Evolutionary conservation across 2,329 filamentous ascomycete genomes (phyloP), one percentile per base, ranked within the genome.

Genomic region (Pyrenochaeta sp.): DNA sequence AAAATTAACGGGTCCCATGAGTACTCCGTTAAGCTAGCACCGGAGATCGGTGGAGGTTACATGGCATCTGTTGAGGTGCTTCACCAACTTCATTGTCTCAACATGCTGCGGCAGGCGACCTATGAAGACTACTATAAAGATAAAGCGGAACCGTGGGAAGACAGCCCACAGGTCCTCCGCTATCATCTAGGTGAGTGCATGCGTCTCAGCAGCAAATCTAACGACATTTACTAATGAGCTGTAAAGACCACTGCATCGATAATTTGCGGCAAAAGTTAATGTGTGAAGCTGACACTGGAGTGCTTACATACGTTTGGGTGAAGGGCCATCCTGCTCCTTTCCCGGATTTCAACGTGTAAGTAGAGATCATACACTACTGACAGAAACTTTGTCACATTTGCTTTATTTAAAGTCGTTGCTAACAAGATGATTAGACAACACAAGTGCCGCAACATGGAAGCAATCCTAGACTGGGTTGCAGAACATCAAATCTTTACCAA

Each of bases 301-400:
- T 61, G n/a, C 50, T 58, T 19, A 57, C 58, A 27, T 61, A 58
- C 36, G 50, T 34, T 40, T 61, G 58, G 58, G 24, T 58, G 30
- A 55, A 61, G 34, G 47, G 48, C 12, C 49, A 53, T 30, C 30
- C 49, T 25, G 46, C 43, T 28, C 58, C 58, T 3, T 50, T 57
- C 15, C 58, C 58, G 12, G 52, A 60, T 32, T 60, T 57, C 47
- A 60, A 56, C 37, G 47, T 54, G 39, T 42, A 19, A 42, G 39
- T 42, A 19, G 19, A 13, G 1, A 19, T 19, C 32, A 36, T 9
- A 36, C 32, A 36, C 8, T 36, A 13, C 8, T 36, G 8, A 13
- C 32, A 9, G 32, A 13, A 36, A 36, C 13, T 36, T 13, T 9
- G 13, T 13, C 32, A 8, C 32, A 36, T 36, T 42, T 7, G 39